Base-by-base conservation (phyloP, 495 filamentous ascomycete species). In the Tuber indicum region DNA sequence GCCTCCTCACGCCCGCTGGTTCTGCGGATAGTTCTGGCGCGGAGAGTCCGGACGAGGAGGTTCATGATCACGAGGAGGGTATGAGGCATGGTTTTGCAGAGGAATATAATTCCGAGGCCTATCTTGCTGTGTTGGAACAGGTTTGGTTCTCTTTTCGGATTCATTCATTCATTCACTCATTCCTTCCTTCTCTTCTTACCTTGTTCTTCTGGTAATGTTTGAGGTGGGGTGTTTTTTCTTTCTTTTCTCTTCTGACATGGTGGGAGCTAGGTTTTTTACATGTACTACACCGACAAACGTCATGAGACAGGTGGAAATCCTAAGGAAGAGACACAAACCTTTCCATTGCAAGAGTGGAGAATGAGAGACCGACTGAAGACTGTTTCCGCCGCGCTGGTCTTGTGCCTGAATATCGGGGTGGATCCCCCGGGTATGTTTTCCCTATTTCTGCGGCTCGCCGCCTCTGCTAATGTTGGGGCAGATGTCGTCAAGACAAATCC, bases 201-300 rank as follows among this genome's bases (percentile, higher is more conserved):
- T 66, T 36, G 12, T 43, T n/a, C 36, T 7, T 76, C 5, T 62
- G 6, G 44, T 70, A 43, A 70, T 8, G 43, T 45, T 43, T 14
- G 58, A 62, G 45, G 32, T n/a, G 32, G 39, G 75, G 43, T 46
- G 44, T 41, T 16, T 70, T 4, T 21, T 41, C 42, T 23, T 49
- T 23, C 69, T 43, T 17, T 45, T 17, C 0, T 10, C 10, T 76
- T 42, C 43, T 75, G 14, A 75, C n/a, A 7, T 70, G 17, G 23
- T 17, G 41, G 66, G 58, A 47, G 71, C n/a, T 85, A 94, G 91
- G 90, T 89, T 76, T 98, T 97, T 88, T 98, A 95, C 86, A 97
- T 98, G 94, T 99, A 98, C 85, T 99, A 92, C 84, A 97, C 94
- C 71, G 96, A 98, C 84, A 98, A 98, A 84, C 91, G 94, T 42